phyloP scores from a whole-genome alignment of 2,329 filamentous ascomycete genomes.

The Arthrobotrys musiformis region DNA sequence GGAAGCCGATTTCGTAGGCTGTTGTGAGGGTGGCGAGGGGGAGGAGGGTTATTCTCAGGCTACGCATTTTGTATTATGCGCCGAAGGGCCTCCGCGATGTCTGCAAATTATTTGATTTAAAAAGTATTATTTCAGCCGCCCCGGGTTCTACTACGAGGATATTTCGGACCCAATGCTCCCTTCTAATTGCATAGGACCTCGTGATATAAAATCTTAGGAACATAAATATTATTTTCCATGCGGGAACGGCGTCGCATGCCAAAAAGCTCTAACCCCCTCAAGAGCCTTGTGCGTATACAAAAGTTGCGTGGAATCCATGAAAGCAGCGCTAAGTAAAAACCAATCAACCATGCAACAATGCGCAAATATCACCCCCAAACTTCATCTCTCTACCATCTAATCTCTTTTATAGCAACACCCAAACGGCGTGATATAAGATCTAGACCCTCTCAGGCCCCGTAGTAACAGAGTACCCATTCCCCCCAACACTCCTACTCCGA shows the following conservation, averaged over 20 bases:
- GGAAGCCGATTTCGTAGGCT: slow-evolving; percentile 12
- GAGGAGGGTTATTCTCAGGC: neutral
- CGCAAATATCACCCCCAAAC: neutral
- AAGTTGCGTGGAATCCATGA: neutral
- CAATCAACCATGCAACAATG: too few species aligned
- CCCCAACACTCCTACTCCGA: slow-evolving; percentile 32
- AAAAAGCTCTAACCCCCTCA: neutral
- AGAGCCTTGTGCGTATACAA: neutral
- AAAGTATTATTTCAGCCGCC: too few species aligned
- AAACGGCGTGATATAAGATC: neutral
- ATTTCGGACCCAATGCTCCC: too few species aligned
- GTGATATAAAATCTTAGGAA: too few species aligned
- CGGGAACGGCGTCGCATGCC: too few species aligned
- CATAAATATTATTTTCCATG: neutral
- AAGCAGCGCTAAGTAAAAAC: neutral
- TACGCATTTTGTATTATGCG: neutral
- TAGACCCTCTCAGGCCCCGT: slow-evolving; percentile 21
- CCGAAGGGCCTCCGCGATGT: neutral
- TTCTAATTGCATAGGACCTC: too few species aligned
- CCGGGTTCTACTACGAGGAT: neutral
- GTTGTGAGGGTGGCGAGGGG: neutral
- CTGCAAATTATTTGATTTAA: neutral
- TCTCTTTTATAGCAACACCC: too few species aligned
- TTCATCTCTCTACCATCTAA: too few species aligned
- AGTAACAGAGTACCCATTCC: slow-evolving; percentile 3